These are phyloP conservation scores for Colletotrichum theobromicola DNA, from an alignment of 2,329 filamentous ascomycete species.

Conservation along the genomic window DNA sequence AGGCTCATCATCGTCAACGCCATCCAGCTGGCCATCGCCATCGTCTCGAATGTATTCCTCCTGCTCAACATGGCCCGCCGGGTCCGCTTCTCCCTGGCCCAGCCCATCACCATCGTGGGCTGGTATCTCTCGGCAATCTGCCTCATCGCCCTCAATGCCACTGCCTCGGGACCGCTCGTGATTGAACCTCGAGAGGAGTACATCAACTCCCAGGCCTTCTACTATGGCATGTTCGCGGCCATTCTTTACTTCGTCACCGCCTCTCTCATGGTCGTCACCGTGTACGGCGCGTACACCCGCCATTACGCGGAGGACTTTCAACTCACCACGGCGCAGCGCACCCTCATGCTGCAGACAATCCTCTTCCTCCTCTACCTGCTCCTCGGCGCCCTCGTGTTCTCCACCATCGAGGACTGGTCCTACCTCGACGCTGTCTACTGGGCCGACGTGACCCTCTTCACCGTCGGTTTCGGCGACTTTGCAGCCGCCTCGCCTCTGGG, in stretches of 20 bases:
- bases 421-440: constrained; percentile 83
- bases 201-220: constrained; percentile 81
- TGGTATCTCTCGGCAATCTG: constrained; percentile 74
- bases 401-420: constrained; percentile 72
- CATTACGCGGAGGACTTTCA: constrained; percentile 82
- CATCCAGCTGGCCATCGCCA: constrained; percentile 75
- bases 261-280: constrained; percentile 78
- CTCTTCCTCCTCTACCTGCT: constrained; percentile 82
- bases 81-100: constrained; percentile 80
- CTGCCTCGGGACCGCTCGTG: constrained; percentile 64
- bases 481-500: constrained; percentile 56
- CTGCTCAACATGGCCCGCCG: constrained; percentile 86
- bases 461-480: constrained; percentile 67
- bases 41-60: constrained; percentile 81
- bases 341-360: constrained; percentile 90
- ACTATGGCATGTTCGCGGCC: constrained; percentile 83
- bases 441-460: constrained; percentile 74
- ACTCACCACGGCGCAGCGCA: constrained; percentile 81
- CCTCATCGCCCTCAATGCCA: constrained; percentile 69
- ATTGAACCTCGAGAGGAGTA: constrained; percentile 53
- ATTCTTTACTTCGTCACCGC: constrained; percentile 81
- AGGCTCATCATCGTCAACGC: constrained; percentile 80
- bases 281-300: constrained; percentile 71
- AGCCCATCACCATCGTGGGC: constrained; percentile 81
- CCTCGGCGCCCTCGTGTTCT: constrained; percentile 78